Percentiles rank a stretch among this genome's conserved stretches.
Conservation (phyloP, 2,329 filamentous ascomycete genomes). For the Colletotrichum lindemuthianum region DNA sequence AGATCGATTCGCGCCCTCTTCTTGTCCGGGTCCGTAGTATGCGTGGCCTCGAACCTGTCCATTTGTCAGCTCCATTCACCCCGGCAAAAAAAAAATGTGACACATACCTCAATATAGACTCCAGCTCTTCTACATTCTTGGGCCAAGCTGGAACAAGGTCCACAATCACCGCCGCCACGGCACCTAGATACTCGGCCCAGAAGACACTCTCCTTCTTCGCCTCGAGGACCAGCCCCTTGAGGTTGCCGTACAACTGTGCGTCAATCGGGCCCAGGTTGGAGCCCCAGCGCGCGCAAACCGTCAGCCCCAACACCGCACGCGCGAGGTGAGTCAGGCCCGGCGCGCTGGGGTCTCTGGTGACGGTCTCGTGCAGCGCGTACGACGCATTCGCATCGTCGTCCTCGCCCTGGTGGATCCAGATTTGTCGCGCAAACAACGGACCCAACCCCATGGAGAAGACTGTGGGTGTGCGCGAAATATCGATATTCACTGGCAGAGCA, state of each 20-base stretch:
- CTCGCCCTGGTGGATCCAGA: constrained; percentile 63
- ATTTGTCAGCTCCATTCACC: background rate
- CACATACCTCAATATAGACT: constrained; percentile 52
- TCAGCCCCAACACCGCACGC: constrained; percentile 76
- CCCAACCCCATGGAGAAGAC: constrained; percentile 55
- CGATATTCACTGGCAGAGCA: constrained; percentile 53
- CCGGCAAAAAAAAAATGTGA: background rate
- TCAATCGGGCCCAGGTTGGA: constrained; percentile 65
- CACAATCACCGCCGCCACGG: constrained; percentile 56
- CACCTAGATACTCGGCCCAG: constrained; percentile 65
- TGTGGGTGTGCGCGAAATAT: constrained; percentile 50
- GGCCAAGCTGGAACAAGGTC: constrained; percentile 55
- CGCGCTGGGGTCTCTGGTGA: constrained; percentile 72
- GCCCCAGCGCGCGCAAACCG: constrained; percentile 79
- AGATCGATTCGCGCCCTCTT: constrained; percentile 47
- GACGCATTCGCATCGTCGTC: constrained; percentile 67
- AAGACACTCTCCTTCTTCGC: constrained; percentile 54
- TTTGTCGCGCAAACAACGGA: constrained; percentile 57
- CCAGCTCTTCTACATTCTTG: constrained; percentile 45
- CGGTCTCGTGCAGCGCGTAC: constrained; percentile 76
- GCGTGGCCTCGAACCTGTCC: constrained; percentile 37
- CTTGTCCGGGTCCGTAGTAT: constrained; percentile 44
- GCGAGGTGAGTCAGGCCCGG: constrained; percentile 80
- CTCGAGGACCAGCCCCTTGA: constrained; percentile 54
- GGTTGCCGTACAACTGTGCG: constrained; percentile 50